Conservation (phyloP, 345 rosid genomes). For the Arabidopsis arenosa region DNA sequence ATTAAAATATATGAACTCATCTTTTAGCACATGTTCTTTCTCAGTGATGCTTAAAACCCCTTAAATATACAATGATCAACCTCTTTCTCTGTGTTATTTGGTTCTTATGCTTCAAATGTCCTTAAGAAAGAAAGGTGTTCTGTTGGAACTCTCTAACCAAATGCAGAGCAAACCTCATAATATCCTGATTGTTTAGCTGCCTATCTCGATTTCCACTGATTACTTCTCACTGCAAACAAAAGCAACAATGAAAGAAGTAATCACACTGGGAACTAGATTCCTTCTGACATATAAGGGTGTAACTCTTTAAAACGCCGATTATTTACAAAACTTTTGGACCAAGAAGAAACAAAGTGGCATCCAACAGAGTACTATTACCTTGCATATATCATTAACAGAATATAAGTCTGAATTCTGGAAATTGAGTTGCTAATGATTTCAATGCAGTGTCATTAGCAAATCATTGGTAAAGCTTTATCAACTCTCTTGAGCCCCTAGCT, state of each 20-base stretch:
- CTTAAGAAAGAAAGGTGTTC: slow-evolving; percentile 14
- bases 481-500: not conserved
- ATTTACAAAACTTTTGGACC: not conserved
- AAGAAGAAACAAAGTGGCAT: slow-evolving; percentile 8
- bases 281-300: not conserved
- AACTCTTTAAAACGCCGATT: not conserved
- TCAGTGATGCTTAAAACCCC: slow-evolving; percentile 28
- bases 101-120: slow-evolving; percentile 38
- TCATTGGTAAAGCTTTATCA: not conserved
- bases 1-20: slow-evolving; percentile 22
- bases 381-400: not conserved
- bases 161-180: slow-evolving; percentile 53
- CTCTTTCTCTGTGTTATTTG: slow-evolving; percentile 55
- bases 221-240: slow-evolving; percentile 37
- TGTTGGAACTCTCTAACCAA: slow-evolving; percentile 61
- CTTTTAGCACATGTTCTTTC: slow-evolving; percentile 28
- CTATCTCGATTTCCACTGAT: slow-evolving; percentile 65
- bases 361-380: not conserved
- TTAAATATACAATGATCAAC: slow-evolving; percentile 42
- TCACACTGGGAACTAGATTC: not conserved
- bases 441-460: not conserved
- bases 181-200: slow-evolving; percentile 62
- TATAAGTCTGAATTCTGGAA: too few relatives aligned
- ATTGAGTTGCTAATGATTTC: not conserved
- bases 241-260: not conserved